These are phyloP conservation scores for Lumnitzera racemosa DNA, from an alignment of 345 rosid genomes.

Conservation along the genomic window DNA sequence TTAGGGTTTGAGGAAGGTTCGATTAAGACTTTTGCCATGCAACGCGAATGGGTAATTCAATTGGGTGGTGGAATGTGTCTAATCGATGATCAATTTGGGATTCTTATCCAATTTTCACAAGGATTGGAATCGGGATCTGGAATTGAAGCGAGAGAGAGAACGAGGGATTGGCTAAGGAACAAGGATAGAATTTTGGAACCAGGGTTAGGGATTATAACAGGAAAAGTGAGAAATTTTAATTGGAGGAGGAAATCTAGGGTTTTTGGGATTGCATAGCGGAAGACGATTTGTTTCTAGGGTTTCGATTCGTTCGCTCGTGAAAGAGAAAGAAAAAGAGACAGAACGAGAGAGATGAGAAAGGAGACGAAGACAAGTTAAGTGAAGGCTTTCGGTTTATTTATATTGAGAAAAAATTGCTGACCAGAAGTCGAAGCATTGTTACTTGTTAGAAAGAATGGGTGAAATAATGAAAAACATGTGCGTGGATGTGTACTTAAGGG, in stretches of 20 bases:
- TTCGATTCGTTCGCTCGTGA: constrained; percentile 1
- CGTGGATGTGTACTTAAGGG: no score
- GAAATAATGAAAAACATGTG: no score
- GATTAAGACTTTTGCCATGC: constrained; percentile 35
- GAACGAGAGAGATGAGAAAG: no score
- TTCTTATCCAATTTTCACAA: no score
- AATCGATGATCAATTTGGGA: background rate
- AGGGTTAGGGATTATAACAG: constrained; percentile 12
- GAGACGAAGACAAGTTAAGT: background rate
- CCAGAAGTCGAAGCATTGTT: no score
- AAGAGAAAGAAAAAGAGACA: background rate
- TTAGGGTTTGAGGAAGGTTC: constrained; percentile 21
- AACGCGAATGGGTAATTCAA: constrained; percentile 2
- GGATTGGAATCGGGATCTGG: no score
- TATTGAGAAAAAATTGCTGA: no score
- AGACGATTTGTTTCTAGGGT: constrained; percentile 2
- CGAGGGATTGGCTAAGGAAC: background rate
- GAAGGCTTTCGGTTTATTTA: background rate
- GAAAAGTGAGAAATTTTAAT: constrained; percentile 16
- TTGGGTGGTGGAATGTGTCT: background rate
- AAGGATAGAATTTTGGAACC: background rate
- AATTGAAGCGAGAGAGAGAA: background rate
- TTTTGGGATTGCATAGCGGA: background rate
- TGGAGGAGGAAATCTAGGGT: background rate
- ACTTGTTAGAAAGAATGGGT: no score